A percentile compares a stretch with the other conserved stretches of the same genome.
Evolutionary conservation across 306 rosid species (phyloP).

Genomic region (Quercus engelmannii): DNA sequence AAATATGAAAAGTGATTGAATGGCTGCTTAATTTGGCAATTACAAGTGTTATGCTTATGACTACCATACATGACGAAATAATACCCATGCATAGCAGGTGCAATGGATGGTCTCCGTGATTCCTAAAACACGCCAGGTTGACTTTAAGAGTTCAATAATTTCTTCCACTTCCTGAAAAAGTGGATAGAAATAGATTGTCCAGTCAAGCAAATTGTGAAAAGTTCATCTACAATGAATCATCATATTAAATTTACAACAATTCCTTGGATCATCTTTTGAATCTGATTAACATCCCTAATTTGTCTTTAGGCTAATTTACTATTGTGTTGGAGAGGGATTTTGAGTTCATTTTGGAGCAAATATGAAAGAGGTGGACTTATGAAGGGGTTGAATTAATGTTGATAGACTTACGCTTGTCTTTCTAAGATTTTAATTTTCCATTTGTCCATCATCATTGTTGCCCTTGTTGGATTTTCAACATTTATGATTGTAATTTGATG

Average conservation of each 20-base stretch:
- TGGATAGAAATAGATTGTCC: slow-evolving; percentile 21
- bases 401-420: too few relatives aligned
- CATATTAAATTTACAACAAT: slow-evolving; percentile 6
- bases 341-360: too few relatives aligned
- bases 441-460: neutral
- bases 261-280: slow-evolving; percentile 3
- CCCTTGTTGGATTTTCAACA: neutral
- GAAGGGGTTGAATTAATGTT: too few relatives aligned
- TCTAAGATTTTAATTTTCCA: too few relatives aligned
- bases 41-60: slow-evolving; percentile 5
- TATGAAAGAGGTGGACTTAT: too few relatives aligned
- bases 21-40: neutral
- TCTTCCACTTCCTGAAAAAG: slow-evolving; percentile 90
- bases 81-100: slow-evolving; percentile 95
- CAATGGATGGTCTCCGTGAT: slow-evolving; percentile 92
- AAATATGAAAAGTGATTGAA: neutral
- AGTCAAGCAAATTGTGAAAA: slow-evolving; percentile 6
- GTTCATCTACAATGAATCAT: neutral
- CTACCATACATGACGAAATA: slow-evolving; percentile 81
- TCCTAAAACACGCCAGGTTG: slow-evolving; percentile 98
- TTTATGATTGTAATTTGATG: neutral
- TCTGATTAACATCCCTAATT: slow-evolving; percentile 1
- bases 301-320: too few relatives aligned
- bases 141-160: slow-evolving; percentile 91
- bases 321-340: too few relatives aligned